phyloP scores from a whole-genome alignment of 768 basidiomycete species.

The Chiua virens region DNA sequence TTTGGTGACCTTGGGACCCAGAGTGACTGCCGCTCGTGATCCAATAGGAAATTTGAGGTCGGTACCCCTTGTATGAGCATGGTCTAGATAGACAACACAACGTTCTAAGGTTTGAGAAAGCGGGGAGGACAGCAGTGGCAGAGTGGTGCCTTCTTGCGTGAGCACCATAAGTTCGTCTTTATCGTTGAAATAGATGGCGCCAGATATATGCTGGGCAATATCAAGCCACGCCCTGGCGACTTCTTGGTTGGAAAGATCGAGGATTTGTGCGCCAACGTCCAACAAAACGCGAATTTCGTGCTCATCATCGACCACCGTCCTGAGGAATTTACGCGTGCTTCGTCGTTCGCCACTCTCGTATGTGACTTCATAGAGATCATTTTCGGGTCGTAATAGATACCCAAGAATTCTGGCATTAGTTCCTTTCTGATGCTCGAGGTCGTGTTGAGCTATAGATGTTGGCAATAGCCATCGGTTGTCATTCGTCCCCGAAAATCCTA shows the following conservation, averaged over 20 bases:
- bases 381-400: constrained; percentile 31
- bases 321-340: constrained; percentile 25
- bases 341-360: constrained; percentile 27
- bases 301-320: constrained; percentile 27
- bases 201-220: constrained; percentile 28
- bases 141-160: constrained; percentile 33
- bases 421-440: no score
- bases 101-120: constrained; percentile 39
- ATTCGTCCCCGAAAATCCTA: constrained; percentile 52
- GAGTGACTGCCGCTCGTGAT: no score
- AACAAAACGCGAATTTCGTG: constrained; percentile 45
- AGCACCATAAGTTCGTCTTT: constrained; percentile 35
- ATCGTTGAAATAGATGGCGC: constrained; percentile 41
- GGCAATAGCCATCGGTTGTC: constrained; percentile 35
- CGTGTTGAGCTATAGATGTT: constrained; percentile 12
- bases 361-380: constrained; percentile 29
- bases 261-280: constrained; percentile 55
- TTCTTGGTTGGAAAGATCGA: constrained; percentile 43
- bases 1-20: constrained; percentile 47
- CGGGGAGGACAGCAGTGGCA: constrained; percentile 40
- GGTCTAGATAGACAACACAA: constrained; percentile 50
- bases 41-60: no score
- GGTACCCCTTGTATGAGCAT: no score
- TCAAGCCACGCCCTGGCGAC: constrained; percentile 27
- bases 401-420: constrained; percentile 37